Base-by-base conservation (phyloP, 2,329 filamentous ascomycete genomes). In the Dothidotthia symphoricarpi region DNA sequence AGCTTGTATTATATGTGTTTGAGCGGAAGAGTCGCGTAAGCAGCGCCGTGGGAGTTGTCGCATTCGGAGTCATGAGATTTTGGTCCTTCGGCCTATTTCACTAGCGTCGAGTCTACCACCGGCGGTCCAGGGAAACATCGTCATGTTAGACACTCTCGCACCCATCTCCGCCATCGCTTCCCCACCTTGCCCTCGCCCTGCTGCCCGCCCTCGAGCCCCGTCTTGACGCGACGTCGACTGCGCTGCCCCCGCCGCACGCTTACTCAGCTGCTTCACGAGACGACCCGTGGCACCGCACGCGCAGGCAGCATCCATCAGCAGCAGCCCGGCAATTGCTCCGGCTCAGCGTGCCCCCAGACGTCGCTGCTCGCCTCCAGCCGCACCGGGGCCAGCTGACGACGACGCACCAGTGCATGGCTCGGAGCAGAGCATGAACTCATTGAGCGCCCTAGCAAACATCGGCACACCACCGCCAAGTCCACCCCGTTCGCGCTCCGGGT, bases 361-460 rank as follows among this genome's bases (percentile, higher is more conserved):
- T 15, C 38, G 6, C 19, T 15, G 34, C 24, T 26, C 29, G 10
- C 24, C 25, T 10, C 24, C 28, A 28, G 13, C 16, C 34, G 13
- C 26, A 14, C 24, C 28, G 4, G 29, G 35, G 11, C 33, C 19
- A 22, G 16, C 31, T 16, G 14, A 25, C 24, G 24, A 11, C 26
- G n/a, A 24, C 24, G 15, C 24, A n/a, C 22, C 36, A 36, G 45
- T 55, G 65, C 63, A 75, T 76, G 73, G 70, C 72, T 64, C 61
- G 52, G 53, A 59, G 63, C 69, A 70, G 75, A 86, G 78, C 72
- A 96, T 96, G 91, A 96, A 96, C 82, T 95, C 90, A 61, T 77
- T 95, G 75, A 95, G 93, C 74, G 88, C 95, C 68, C 81, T 96
- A 68, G 93, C 88, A 62, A 82, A 87, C 66, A 79, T 82, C 63